Percentiles rank a stretch among this genome's conserved stretches.
These are phyloP conservation scores for Metarhizium anisopliae DNA, from an alignment of 2,329 filamentous ascomycete species.

Conservation along the genomic window DNA sequence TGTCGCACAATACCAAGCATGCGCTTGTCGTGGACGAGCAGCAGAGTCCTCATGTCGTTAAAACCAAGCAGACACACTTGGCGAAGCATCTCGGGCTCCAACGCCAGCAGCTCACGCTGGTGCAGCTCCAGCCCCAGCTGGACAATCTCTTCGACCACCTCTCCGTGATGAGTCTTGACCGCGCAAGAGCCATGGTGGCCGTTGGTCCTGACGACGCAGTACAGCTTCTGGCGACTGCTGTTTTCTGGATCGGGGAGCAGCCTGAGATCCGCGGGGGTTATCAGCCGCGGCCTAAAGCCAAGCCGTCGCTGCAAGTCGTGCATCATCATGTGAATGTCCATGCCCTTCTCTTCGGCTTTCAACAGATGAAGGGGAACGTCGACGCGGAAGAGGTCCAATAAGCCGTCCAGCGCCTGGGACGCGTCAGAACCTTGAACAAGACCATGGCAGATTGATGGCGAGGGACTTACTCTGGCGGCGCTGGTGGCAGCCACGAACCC, in stretches of 20 bases:
- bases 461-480: constrained; percentile 12
- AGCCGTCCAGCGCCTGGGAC: constrained; percentile 20
- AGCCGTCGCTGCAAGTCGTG: constrained; percentile 17
- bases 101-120: constrained; percentile 24
- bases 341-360: constrained; percentile 27
- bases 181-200: neutral
- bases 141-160: constrained; percentile 22
- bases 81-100: constrained; percentile 23
- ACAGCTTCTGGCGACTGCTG: constrained; percentile 19
- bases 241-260: constrained; percentile 17
- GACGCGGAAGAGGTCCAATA: constrained; percentile 22
- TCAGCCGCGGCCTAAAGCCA: constrained; percentile 23
- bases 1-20: constrained; percentile 30
- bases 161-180: constrained; percentile 6
- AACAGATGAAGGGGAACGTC: constrained; percentile 24
- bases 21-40: constrained; percentile 32
- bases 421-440: neutral
- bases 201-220: constrained; percentile 13
- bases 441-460: too few relatives aligned
- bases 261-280: constrained; percentile 24
- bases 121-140: constrained; percentile 31
- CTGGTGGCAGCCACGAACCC: constrained; percentile 16
- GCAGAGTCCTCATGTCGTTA: constrained; percentile 30
- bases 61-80: constrained; percentile 27
- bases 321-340: constrained; percentile 30